phyloP scores from a whole-genome alignment of 2,329 filamentous ascomycete genomes.

The Emergomyces orientalis region DNA sequence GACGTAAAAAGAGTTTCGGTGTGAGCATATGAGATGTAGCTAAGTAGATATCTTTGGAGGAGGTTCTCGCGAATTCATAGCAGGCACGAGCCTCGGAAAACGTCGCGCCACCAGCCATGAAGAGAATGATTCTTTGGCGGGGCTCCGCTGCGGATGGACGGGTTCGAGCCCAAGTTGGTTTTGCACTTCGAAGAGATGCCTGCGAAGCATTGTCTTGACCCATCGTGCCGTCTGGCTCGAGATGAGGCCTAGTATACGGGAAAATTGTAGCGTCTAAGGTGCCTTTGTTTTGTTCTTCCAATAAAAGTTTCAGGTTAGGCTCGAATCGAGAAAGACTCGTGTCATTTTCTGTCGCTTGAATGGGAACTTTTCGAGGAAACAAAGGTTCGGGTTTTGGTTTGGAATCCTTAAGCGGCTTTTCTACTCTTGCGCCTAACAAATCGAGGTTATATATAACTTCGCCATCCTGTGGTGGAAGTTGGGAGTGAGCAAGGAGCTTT shows the following conservation, averaged over 20 bases:
- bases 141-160: conserved; percentile 67
- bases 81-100: conserved; percentile 83
- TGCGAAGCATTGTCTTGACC: conserved; percentile 47
- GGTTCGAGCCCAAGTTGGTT: conserved; percentile 89
- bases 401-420: conserved; percentile 66
- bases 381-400: conserved; percentile 56
- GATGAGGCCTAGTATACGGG: conserved; percentile 63
- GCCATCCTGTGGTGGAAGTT: conserved; percentile 63
- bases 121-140: conserved; percentile 81
- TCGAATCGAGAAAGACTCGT: conserved; percentile 82
- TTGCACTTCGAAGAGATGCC: conserved; percentile 77
- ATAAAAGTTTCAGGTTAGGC: conserved; percentile 68
- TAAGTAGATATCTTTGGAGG: conserved; percentile 74
- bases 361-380: conserved; percentile 57
- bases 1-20: conserved; percentile 70
- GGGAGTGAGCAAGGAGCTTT: conserved; percentile 73
- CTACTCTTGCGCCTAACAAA: conserved; percentile 66
- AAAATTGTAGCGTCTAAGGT: conserved; percentile 58
- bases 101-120: conserved; percentile 90
- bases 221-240: conserved; percentile 37
- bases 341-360: conserved; percentile 56
- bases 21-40: conserved; percentile 88
- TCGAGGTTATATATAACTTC: conserved; percentile 66
- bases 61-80: conserved; percentile 69
- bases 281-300: conserved; percentile 63